Base-by-base conservation (phyloP, 2,329 filamentous ascomycete species). In the Endocalyx cinctus region DNA sequence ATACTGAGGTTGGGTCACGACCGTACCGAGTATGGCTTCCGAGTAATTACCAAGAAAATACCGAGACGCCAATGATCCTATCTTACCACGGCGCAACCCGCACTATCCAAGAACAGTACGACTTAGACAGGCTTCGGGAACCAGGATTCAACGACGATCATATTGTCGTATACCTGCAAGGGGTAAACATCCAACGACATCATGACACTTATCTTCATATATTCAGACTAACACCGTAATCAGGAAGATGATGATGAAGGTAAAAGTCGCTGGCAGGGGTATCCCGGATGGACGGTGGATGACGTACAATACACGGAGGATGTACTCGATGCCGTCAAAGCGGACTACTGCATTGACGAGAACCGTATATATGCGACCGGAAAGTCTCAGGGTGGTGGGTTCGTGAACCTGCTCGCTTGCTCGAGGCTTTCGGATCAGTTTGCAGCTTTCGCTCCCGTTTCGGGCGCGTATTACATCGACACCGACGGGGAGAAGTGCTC, bases 391-490 rank as follows among this genome's bases (percentile, higher is more conserved):
- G 51, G 50, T 25, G 51, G 50, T 17, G 42, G 47, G 15, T 46
- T 54, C 29, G 44, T 47, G 3, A 45, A 46, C 11, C 43, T 41
- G 5, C 47, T 54, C 3, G 51, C 51, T 1, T 54, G 51, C 34
- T 11, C 35, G 6, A 30, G 27, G 12, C 31, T 43, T 15, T 45
- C 47, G 7, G 33, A 29, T 12, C 47, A 45, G 16, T 44, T 54
- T 10, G 51, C 51, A n/a, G 51, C 48, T 5, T 53, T 52, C 29
- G 50, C 51, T 3, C 47, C 50, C 5, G 51, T 54, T 23, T 48
- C 50, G 1, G 51, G 48, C 1, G 41, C 50, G 5, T 54, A 52
- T 27, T 54, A 54, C 19, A 44, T 44, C 10, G 42, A 37, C 17
- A 26, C 35, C 11, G 34, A 43, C 5, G 25, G 34, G 1, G 47